Conservation (phyloP, 2,329 filamentous ascomycete species). For the Grosmannia huntii region DNA sequence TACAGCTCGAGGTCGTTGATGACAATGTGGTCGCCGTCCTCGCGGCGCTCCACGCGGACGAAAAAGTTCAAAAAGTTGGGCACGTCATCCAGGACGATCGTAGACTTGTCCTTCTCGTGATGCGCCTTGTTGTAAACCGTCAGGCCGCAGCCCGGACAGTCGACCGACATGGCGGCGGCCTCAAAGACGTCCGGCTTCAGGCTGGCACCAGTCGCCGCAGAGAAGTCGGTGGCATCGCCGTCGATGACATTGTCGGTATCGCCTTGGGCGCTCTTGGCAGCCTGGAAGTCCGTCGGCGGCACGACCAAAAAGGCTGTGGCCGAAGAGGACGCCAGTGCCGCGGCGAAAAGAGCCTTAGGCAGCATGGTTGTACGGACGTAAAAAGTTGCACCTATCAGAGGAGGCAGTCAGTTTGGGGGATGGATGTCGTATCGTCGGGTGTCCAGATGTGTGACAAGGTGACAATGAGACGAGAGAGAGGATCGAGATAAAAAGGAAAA, state of each 20-base stretch:
- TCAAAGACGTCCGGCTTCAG: background rate
- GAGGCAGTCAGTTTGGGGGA: too few species aligned
- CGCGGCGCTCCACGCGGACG: conserved; percentile 36
- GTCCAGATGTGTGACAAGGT: background rate
- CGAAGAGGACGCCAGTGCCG: conserved; percentile 25
- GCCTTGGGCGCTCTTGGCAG: background rate
- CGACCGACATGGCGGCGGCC: conserved; percentile 20
- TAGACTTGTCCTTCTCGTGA: conserved; percentile 14
- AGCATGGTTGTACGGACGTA: conserved; percentile 14
- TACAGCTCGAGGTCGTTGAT: conserved; percentile 51
- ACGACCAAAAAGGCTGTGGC: conserved; percentile 39
- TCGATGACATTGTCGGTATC: conserved; percentile 2
- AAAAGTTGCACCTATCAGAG: background rate
- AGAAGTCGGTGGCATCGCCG: background rate
- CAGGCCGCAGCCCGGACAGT: conserved; percentile 41
- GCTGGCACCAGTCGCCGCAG: background rate
- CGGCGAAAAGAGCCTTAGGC: conserved; percentile 31
- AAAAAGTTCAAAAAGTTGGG: conserved; percentile 36
- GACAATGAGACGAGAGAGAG: background rate
- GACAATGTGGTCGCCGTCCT: conserved; percentile 32
- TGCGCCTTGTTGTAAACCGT: background rate
- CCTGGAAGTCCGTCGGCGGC: conserved; percentile 31
- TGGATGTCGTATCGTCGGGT: background rate
- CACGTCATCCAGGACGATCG: conserved; percentile 13
- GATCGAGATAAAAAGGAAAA: background rate